These are phyloP conservation scores for Globisporangium nagaii DNA, from an alignment of 352 stramenopile species.

Conservation along the genomic window DNA sequence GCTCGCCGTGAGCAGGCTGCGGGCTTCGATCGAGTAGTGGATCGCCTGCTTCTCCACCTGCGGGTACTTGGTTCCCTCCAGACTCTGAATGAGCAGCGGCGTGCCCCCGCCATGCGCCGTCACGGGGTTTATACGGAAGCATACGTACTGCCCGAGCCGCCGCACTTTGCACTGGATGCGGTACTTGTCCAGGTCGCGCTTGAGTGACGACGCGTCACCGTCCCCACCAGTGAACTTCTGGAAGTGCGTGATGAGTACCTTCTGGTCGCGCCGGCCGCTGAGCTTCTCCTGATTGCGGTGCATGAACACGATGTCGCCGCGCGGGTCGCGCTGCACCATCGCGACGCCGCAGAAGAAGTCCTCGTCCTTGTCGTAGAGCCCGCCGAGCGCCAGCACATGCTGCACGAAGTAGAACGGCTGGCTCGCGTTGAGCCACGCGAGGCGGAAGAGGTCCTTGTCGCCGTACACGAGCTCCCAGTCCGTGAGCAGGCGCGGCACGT, in stretches of 20 bases:
- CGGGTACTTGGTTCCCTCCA: constrained; percentile 50
- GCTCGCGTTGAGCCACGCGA: constrained; percentile 73
- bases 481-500: constrained; percentile 49
- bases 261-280: constrained; percentile 51
- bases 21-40: constrained; percentile 72
- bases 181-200: constrained; percentile 63
- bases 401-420: constrained; percentile 67
- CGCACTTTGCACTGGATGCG: constrained; percentile 58
- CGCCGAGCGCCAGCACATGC: constrained; percentile 46
- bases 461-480: constrained; percentile 68
- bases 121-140: constrained; percentile 52
- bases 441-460: constrained; percentile 73
- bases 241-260: constrained; percentile 55
- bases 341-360: constrained; percentile 73
- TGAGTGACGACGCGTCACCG: constrained; percentile 40
- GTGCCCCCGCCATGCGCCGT: constrained; percentile 31
- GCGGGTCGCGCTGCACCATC: constrained; percentile 74
- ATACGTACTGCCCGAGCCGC: constrained; percentile 54
- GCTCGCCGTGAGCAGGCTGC: constrained; percentile 37
- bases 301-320: constrained; percentile 71
- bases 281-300: constrained; percentile 81
- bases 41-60: constrained; percentile 68
- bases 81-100: constrained; percentile 46
- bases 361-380: constrained; percentile 38
- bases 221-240: constrained; percentile 78